These are phyloP conservation scores for Alisma plantagoaquatica DNA, from an alignment of 106 monocot species.

Conservation along the genomic window DNA sequence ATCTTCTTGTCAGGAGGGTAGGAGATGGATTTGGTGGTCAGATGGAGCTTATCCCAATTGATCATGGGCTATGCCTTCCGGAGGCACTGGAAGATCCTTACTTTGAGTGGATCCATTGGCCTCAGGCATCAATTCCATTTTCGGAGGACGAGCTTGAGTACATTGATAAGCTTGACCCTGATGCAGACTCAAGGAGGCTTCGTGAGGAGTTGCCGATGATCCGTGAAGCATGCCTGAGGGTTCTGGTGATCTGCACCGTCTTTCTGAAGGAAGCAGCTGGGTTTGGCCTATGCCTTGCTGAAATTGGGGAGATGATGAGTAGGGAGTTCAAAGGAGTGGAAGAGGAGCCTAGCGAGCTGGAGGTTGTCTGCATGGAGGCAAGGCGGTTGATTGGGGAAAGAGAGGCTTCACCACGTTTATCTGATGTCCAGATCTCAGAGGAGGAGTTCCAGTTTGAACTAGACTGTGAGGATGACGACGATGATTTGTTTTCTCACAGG, in stretches of 20 bases:
- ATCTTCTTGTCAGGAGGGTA: constrained; percentile 32
- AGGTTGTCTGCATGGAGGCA: constrained; percentile 71
- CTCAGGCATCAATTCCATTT: constrained; percentile 89
- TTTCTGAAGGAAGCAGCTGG: constrained; percentile 73
- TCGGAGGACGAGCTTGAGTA: constrained; percentile 81
- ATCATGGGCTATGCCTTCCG: constrained; percentile 87
- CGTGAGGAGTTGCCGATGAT: constrained; percentile 77
- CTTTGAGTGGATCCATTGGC: constrained; percentile 98
- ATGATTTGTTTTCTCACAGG: constrained; percentile 8
- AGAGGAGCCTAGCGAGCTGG: constrained; percentile 82
- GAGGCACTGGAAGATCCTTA: constrained; percentile 90
- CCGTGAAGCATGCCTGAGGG: constrained; percentile 63
- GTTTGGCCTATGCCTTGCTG: constrained; percentile 66
- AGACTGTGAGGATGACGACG: constrained; percentile 31
- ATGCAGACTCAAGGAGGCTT: constrained; percentile 50
- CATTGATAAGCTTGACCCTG: constrained; percentile 71
- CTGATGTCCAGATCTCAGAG: background rate
- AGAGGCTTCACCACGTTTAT: constrained; percentile 10
- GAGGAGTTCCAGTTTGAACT: constrained; percentile 21
- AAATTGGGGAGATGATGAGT: constrained; percentile 95
- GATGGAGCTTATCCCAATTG: constrained; percentile 76
- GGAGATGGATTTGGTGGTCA: constrained; percentile 21
- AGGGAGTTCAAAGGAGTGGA: constrained; percentile 61
- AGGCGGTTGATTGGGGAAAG: constrained; percentile 42
- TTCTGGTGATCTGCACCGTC: constrained; percentile 57